Evolutionary conservation across 768 basidiomycete species (phyloP), one percentile per base, ranked within the genome.

Genomic region (Phylloporus arenicola): DNA sequence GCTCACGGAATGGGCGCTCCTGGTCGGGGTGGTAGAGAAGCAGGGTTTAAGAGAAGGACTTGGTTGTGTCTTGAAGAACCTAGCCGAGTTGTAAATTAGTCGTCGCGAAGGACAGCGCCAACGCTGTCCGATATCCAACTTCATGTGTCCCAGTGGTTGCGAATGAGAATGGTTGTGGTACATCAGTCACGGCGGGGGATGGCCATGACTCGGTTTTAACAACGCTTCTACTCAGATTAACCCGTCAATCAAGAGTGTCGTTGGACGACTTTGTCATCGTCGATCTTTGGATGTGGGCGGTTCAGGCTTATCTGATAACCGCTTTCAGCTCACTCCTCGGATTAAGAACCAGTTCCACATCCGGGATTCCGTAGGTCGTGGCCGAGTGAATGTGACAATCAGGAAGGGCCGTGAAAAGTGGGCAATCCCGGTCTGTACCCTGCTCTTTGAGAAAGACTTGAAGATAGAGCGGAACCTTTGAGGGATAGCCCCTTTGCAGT

Each of bases 321-420:
- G 25, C 86, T 88, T 46, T 35, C 6, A 39, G 13, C 48, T 27
- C 52, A 27, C 30, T 58, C 39, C 43, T 45, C 41, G 35, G 43
- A 50, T 41, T 16, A 48, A 46, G 42, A 41, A 49, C 5, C 5
- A 2, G 8, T 16, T 33, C 19, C 16, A 59, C 88, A 63, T 92
- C 88, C 19, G 87, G 85, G 49, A 92, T 88, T 45, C 74, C 68
- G 59, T 89, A 91, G 38, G 72, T 16, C 86, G 63, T 88, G 85
- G 5, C 87, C 86, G 5, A 91, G 74, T 3, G 81, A 70, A 65
- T 91, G 88, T 24, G 87, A 89, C 17, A 89, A 71, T 24, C 88
- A 10, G 39, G 12, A 19, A 42, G 43, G 39, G 29, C 12, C 10
- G 17, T 30, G 22, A 52, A 27, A 25, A 25, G 25, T 7, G 3